These are phyloP conservation scores for Dichotomopilus funicola DNA, from an alignment of 2,329 filamentous ascomycete species.

Conservation along the genomic window DNA sequence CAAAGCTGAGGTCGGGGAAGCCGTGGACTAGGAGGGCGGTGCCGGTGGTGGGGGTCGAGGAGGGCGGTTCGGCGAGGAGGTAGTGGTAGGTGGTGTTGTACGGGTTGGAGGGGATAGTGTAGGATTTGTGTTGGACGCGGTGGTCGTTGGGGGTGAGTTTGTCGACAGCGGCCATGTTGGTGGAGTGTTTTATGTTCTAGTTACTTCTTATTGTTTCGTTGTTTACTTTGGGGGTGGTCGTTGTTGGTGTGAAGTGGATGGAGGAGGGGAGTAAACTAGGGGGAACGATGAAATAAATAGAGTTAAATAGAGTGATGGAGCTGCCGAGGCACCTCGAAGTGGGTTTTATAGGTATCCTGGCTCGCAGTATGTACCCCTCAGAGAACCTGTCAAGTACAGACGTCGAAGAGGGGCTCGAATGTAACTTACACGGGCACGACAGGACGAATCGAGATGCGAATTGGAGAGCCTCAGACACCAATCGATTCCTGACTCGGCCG, in stretches of 20 bases:
- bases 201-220: neutral
- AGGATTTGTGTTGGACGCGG: constrained; percentile 57
- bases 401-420: too few species aligned
- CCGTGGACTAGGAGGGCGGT: constrained; percentile 55
- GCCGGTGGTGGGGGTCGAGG: constrained; percentile 27
- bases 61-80: constrained; percentile 46
- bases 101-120: constrained; percentile 41
- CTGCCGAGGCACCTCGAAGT: too few species aligned
- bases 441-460: too few species aligned
- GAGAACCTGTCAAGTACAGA: too few species aligned
- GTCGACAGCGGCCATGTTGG: constrained; percentile 30
- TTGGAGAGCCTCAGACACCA: too few species aligned
- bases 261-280: neutral
- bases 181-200: neutral
- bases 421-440: too few species aligned
- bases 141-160: constrained; percentile 62
- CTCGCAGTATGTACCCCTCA: too few species aligned
- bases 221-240: neutral
- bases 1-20: constrained; percentile 75
- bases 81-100: constrained; percentile 63
- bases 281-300: neutral
- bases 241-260: neutral
- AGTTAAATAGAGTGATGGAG: too few species aligned
- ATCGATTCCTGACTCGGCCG: too few species aligned
- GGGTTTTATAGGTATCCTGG: too few species aligned